Base-by-base conservation (phyloP, 768 basidiomycete species). In the Exidia glandulosa region DNA sequence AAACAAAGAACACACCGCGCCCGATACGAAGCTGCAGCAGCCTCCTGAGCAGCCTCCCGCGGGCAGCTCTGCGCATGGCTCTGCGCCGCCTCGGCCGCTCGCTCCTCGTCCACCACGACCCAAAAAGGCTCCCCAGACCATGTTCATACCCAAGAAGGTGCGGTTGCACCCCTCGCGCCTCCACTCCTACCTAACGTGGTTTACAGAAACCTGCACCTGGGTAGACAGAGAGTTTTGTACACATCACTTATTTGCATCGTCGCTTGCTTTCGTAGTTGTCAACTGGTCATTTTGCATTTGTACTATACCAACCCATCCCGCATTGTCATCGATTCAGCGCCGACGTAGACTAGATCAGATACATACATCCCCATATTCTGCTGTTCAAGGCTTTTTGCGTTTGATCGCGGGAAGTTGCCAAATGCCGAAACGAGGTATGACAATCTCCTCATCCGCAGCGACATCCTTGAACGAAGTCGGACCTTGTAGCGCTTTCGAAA, bases 371-470 rank as follows among this genome's bases (percentile, higher is more conserved):
- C 50, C 9, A 27, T 9, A 54, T 7, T 6, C 6, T 54, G 14
- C 50, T n/a, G 25, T 29, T 54, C 4, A 9, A 12, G 4, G 10
- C 25, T 54, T 54, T 31, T 9, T 14, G 10, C 50, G 50, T 3
- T 65, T 74, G n/a, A 92, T 76, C 2, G 90, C 80, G 32, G 94
- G 91, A 59, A 99, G 72, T 69, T 95, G 90, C 85, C 94, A 94
- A 6, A 83, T 83, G 10, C 92, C 92, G 70, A 94, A 97, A 57
- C 80, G 83, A 0, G 95, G 95, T 55, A 86, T 83, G 10, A 86
- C 82, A 79, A 92, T 84, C 61, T 85, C 74, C 10, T 79, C 73
- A 6, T 92, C 87, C 1, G 77, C 72, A 45, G 75, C 82, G 57
- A 85, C 63, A 27, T 64, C 62, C 27, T 63, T 63, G 59, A 62